Evolutionary conservation across 345 rosid genomes (phyloP), one percentile per base, ranked within the genome.

Genomic region (Jatropha curcas): DNA sequence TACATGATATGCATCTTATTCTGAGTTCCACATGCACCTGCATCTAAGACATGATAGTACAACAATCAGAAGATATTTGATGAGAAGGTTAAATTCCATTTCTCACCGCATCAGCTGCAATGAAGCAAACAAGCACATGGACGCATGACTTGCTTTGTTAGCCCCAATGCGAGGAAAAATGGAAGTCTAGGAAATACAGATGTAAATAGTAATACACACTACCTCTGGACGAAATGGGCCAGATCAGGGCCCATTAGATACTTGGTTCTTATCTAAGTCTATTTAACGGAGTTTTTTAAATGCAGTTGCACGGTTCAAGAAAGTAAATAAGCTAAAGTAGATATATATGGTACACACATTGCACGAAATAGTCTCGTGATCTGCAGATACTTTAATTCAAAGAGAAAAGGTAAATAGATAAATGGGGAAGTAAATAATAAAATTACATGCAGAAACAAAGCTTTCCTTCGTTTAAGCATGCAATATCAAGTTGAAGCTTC

Each of bases 401-500:
- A 68, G 79, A 37, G 55, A 7, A 55, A 63, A 66, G 16, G 65
- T 72, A 77, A 45, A 28, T 60, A 78, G 84, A 79, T 71, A 65
- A 35, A 27, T 9, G 73, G 72, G 70, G 70, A 70, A 65, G 65
- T 74, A 37, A 65, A 67, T 74, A 37, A 68, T 76, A 43, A 39
- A n/a, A 69, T 48, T 55, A 60, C 86, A 79, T 43, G 81, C 83
- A 71, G 27, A 45, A 57, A 70, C 69, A 63, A 77, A 69, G 71
- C 71, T 70, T 82, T 76, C 77, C 73, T 50, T 81, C 68, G 77
- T 59, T 74, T 71, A 59, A 72, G 81, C 81, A 53, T 65, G 84
- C 76, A 76, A 74, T 71, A 41, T 67, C 57, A 52, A 75, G 84
- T 83, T 19, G 80, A 84, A 58, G 92, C 82, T 74, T 85, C 87